phyloP scores from a whole-genome alignment of 2,329 filamentous ascomycete genomes.

The Ophiostoma sp. region DNA sequence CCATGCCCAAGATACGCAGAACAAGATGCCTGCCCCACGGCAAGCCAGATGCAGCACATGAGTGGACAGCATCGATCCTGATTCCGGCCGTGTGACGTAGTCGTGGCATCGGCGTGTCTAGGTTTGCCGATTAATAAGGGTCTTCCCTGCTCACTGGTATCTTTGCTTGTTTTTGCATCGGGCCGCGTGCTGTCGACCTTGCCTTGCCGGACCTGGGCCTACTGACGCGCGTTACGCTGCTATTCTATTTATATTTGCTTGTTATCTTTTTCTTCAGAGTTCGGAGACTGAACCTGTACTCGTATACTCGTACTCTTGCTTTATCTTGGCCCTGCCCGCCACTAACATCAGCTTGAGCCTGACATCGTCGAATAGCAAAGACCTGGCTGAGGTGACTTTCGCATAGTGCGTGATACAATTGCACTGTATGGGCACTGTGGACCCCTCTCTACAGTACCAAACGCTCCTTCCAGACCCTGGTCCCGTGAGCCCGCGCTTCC shows the following conservation, averaged over 20 bases:
- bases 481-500: slow-evolving; percentile 25
- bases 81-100: neutral
- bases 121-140: neutral
- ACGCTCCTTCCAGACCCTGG: neutral
- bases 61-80: neutral
- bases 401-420: neutral
- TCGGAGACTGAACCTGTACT: neutral
- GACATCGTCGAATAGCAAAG: too few relatives aligned
- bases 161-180: neutral
- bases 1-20: neutral
- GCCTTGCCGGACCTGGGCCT: neutral
- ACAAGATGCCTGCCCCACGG: neutral
- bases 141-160: neutral
- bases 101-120: neutral
- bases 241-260: neutral
- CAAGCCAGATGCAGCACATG: neutral
- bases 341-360: too few relatives aligned
- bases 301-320: neutral
- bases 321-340: neutral
- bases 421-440: neutral
- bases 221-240: too few relatives aligned
- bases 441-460: neutral
- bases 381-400: too few relatives aligned
- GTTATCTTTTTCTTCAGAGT: neutral
- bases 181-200: neutral